Base-by-base conservation (phyloP, 805 yeast genomes). In the Nakazawaea siamensis region DNA sequence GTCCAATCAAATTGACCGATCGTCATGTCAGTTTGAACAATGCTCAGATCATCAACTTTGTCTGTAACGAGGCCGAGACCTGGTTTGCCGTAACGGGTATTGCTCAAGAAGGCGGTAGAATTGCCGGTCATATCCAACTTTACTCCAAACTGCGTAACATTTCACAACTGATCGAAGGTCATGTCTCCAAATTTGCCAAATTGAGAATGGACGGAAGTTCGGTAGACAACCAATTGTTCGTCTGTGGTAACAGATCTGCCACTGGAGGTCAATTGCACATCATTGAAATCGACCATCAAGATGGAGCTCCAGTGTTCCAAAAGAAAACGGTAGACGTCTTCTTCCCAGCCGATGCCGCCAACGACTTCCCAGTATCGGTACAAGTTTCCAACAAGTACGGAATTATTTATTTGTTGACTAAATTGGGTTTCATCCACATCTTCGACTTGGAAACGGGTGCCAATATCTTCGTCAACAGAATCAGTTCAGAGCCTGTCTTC, bases 71-170 rank as follows among this genome's bases (percentile, higher is more conserved):
- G 17, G 78, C 72, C 44, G 70, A 77, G 38, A 81, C 83, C 50
- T 92, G 99, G 99, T 80, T 86, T 58, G 96, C 96, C 16, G 73
- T 88, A 38, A 86, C 85, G 42, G 99, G 98, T 49, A 87, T 92
- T 51, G 80, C 94, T 23, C 96, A 87, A 60, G 95, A 86, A 54
- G 80, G 81, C 47, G 94, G 94, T 45, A 76, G 94, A 50, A 85
- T 92, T 47, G 96, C 86, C 23, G 99, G 99, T 54, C 94, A 85
- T 61, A 83, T 90, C 55, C 99, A 92, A 66, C 74, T 92, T 43
- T 92, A 66, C 62, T 82, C 95, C 41, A 82, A 80, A 55, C 76
- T 80, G 35, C 79, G 97, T 62, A 82, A 83, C 53, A 84, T 90
- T 26, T 88, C 97, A 11, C 99, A 92, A 64, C 88, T 95, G 15